Conservation (phyloP, 2,329 filamentous ascomycete species). For the Amauroascus niger region DNA sequence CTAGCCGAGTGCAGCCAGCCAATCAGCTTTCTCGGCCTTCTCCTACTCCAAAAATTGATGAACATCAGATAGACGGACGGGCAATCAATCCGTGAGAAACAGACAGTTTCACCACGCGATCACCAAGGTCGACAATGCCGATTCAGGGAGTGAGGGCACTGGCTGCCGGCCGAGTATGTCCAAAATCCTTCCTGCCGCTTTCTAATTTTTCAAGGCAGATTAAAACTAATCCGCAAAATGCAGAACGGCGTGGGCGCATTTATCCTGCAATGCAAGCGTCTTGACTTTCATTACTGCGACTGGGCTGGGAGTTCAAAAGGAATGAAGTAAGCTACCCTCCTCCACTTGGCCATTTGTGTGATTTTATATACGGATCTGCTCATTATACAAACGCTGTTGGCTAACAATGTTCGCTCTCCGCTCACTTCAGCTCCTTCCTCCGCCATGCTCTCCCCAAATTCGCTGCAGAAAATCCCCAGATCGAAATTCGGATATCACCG, state of each 20-base stretch:
- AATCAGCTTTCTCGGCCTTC: conserved; percentile 18
- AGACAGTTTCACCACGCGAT: no score
- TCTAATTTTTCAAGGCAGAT: not conserved
- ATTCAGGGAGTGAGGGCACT: conserved; percentile 44
- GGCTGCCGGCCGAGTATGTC: conserved; percentile 47
- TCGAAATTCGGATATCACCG: conserved; percentile 87
- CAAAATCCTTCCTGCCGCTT: not conserved
- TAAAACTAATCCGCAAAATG: conserved; percentile 9
- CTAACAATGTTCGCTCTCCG: conserved; percentile 1
- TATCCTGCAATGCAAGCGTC: conserved; percentile 89
- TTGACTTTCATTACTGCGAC: conserved; percentile 97
- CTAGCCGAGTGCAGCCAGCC: conserved; percentile 17
- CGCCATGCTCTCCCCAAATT: conserved; percentile 66
- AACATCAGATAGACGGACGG: not conserved
- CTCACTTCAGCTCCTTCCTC: conserved; percentile 60
- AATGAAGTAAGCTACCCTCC: conserved; percentile 64
- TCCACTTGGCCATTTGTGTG: not conserved
- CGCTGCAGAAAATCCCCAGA: conserved; percentile 68
- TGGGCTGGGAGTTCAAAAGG: conserved; percentile 85
- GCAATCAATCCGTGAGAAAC: not conserved
- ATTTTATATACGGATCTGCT: not conserved
- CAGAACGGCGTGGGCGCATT: conserved; percentile 96
- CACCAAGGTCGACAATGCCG: conserved; percentile 37
- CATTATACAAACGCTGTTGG: not conserved
- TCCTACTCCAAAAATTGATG: conserved; percentile 5